Evolutionary conservation across 1,139 yeast species (phyloP).

Genomic region (Geotrichum carabidarum): DNA sequence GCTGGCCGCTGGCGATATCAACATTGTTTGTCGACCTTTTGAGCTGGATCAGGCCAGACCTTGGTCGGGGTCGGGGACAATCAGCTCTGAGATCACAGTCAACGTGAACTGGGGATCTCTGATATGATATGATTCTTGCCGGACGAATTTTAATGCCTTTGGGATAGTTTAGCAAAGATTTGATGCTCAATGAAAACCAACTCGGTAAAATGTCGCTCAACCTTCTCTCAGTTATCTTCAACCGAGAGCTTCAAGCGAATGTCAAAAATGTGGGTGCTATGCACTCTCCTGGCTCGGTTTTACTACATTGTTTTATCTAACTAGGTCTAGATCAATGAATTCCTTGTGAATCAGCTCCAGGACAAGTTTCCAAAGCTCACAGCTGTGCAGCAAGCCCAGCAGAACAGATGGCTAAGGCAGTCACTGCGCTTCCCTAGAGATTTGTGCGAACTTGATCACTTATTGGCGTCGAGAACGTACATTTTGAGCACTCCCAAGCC

Average conservation of each 20-base stretch:
- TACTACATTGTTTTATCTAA: not conserved
- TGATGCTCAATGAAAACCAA: no score
- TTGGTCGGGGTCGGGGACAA: no score
- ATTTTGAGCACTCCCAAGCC: conserved; percentile 59
- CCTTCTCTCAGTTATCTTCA: conserved; percentile 28
- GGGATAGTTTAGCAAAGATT: no score
- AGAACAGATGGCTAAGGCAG: conserved; percentile 75
- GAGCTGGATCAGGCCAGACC: no score
- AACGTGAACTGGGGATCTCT: no score
- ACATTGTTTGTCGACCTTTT: no score
- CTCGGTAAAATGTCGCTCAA: conserved; percentile 24
- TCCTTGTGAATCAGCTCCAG: conserved; percentile 23
- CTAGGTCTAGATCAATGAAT: conserved; percentile 22
- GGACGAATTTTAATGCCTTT: no score
- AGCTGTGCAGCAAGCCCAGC: conserved; percentile 56
- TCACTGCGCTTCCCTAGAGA: conserved; percentile 58
- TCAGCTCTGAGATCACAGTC: no score
- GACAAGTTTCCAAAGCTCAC: conserved; percentile 27
- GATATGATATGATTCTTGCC: no score
- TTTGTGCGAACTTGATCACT: conserved; percentile 55
- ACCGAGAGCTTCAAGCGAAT: conserved; percentile 26
- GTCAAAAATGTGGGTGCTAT: conserved; percentile 21
- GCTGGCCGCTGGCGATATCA: no score
- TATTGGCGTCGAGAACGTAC: conserved; percentile 64
- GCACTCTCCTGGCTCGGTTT: not conserved